Evolutionary conservation across 2,329 filamentous ascomycete species (phyloP), one percentile per base, ranked within the genome.

Genomic region (Talaromyces sp.): DNA sequence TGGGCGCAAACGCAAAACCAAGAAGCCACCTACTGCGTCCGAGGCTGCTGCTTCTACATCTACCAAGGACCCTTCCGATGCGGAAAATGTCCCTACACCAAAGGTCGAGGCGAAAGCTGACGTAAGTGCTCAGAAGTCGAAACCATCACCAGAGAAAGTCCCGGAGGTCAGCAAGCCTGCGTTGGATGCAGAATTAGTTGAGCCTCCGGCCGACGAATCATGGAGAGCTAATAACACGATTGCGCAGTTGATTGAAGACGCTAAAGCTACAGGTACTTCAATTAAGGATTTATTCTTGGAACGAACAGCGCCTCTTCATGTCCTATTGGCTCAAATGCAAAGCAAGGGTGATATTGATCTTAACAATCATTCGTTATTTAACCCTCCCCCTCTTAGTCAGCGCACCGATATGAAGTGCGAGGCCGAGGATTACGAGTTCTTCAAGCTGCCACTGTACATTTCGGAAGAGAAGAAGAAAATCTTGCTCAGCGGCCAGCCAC

Each of bases 1-100:
- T 65, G 86, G 86, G 25, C 80, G 87, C 49, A 88, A 89, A 76
- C 87, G 87, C 71, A 89, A 84, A 69, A 80, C 81, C 27, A 83
- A 82, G 73, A 83, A 82, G 67, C 72, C 80, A 4, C 73, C 77
- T 7, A 67, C 73, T 9, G 68, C 65, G 15, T 65, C 70, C 25
- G 74, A 73, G 19, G 63, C 67, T 2, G 56, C 67, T 1, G 63
- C 61, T 25, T 31, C 64, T 15, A 15, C 33, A n/a, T 25, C 64
- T 41, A 52, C 52, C 10, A 62, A n/a, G 33, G 35, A n/a, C 8
- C 3, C 49, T 27, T 41, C 64, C 15, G 47, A 63, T 13, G 37
- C 66, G 2, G 63, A 69, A 7, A 66, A 71, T n/a, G 63, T 39
- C 50, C 17, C 45, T 3, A 9, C 66, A 1, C 70, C 73, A 39